Evolutionary conservation across 2,329 filamentous ascomycete genomes (phyloP).

Genomic region (Thelonectria olida): DNA sequence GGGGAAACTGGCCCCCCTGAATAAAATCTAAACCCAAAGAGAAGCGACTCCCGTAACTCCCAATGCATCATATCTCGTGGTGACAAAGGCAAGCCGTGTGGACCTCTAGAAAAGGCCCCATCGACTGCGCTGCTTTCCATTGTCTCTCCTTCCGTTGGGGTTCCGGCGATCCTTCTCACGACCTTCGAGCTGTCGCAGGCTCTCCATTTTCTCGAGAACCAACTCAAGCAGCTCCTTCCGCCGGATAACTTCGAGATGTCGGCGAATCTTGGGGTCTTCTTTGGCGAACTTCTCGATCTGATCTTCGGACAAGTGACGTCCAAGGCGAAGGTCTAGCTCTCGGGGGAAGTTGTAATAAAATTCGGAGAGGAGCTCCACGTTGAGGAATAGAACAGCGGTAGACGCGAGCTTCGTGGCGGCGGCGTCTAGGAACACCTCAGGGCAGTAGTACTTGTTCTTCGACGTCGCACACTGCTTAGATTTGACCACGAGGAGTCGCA

Average conservation of each 20-base stretch:
- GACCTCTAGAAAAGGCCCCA: slow-evolving; percentile 59
- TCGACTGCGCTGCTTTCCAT: slow-evolving; percentile 54
- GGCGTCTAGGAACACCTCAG: slow-evolving; percentile 96
- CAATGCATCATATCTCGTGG: slow-evolving; percentile 41
- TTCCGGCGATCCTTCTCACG: slow-evolving; percentile 66
- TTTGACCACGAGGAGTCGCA: slow-evolving; percentile 88
- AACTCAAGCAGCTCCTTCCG: slow-evolving; percentile 93
- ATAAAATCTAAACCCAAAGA: slow-evolving; percentile 37
- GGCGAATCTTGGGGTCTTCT: slow-evolving; percentile 89
- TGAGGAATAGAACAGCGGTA: slow-evolving; percentile 95
- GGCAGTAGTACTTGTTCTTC: slow-evolving; percentile 95
- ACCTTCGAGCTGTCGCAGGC: slow-evolving; percentile 83
- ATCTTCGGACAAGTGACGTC: slow-evolving; percentile 78
- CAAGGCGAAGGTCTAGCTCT: slow-evolving; percentile 87
- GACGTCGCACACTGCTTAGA: slow-evolving; percentile 86
- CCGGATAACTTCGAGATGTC: slow-evolving; percentile 90
- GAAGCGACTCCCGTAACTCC: slow-evolving; percentile 42
- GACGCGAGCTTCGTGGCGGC: slow-evolving; percentile 94
- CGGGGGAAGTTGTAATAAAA: slow-evolving; percentile 98
- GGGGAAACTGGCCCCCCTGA: slow-evolving; percentile 9
- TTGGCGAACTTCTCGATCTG: slow-evolving; percentile 91
- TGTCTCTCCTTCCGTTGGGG: slow-evolving; percentile 35
- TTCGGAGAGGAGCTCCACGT: slow-evolving; percentile 94
- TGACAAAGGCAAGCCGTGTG: neutral
- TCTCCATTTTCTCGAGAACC: slow-evolving; percentile 95